A percentile compares a stretch with the other conserved stretches of the same genome.
Evolutionary conservation across 208 protist genomes (phyloP).

Genomic region (Trichomonas gallinae): DNA sequence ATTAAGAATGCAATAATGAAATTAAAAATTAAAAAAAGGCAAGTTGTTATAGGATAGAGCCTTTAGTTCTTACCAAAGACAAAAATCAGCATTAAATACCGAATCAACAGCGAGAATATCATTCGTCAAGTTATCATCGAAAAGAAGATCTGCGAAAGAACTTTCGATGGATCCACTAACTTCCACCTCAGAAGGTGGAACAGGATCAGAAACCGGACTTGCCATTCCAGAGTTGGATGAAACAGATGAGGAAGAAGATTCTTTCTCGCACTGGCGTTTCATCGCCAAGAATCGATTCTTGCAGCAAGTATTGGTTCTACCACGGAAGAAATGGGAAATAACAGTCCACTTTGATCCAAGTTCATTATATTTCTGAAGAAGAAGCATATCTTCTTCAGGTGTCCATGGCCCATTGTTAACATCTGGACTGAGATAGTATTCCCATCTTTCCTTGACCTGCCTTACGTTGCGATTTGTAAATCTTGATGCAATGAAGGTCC

Average conservation of each 20-base stretch:
- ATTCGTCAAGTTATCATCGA: neutral
- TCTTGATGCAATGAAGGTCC: neutral
- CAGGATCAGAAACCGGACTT: neutral
- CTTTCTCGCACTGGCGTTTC: neutral
- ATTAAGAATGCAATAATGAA: no score
- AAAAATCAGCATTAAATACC: neutral
- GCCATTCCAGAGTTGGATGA: neutral
- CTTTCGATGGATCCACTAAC: neutral
- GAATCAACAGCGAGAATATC: neutral
- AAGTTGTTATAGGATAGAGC: neutral
- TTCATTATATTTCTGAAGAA: neutral
- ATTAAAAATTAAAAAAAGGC: no score
- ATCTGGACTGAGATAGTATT: neutral
- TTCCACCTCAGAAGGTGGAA: neutral
- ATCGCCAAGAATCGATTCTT: neutral
- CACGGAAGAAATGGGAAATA: neutral
- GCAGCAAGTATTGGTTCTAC: neutral
- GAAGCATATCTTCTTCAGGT: neutral
- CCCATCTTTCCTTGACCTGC: neutral
- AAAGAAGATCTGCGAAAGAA: neutral
- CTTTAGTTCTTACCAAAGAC: neutral
- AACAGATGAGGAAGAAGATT: neutral
- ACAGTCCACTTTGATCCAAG: neutral
- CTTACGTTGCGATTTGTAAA: neutral
- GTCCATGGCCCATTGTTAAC: neutral